phyloP scores from a whole-genome alignment of 495 filamentous ascomycete species.

The Penicillium mononematosum region DNA sequence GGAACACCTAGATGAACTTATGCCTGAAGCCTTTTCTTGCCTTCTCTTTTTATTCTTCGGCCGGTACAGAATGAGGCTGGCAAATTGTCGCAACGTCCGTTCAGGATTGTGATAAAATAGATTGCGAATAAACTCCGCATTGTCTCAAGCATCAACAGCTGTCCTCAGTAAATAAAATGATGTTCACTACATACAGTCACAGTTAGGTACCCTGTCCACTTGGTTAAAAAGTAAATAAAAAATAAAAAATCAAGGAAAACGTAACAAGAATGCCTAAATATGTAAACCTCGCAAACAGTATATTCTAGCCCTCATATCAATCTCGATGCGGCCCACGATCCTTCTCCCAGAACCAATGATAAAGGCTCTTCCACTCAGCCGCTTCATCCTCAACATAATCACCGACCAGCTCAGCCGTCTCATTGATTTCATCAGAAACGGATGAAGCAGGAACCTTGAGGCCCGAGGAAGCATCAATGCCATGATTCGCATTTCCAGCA shows the following conservation, averaged over 20 bases:
- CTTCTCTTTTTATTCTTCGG: not conserved
- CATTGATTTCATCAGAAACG: conserved; percentile 37
- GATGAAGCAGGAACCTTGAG: conserved; percentile 16
- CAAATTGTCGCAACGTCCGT: not conserved
- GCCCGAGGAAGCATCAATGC: conserved; percentile 27
- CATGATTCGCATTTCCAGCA: conserved; percentile 7
- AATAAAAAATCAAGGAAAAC: not conserved
- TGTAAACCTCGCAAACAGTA: not conserved
- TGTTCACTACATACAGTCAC: too few relatives aligned
- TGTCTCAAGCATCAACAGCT: too few relatives aligned
- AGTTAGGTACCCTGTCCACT: too few relatives aligned
- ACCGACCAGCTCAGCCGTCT: conserved; percentile 47
- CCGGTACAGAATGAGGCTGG: not conserved
- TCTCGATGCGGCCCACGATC: conserved; percentile 17
- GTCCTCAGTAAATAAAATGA: too few relatives aligned
- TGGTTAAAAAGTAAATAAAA: too few relatives aligned
- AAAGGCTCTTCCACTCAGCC: conserved; percentile 42
- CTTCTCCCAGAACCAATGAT: conserved; percentile 50
- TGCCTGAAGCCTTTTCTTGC: not conserved
- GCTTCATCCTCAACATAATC: conserved; percentile 51
- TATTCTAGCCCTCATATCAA: not conserved
- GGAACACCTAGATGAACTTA: not conserved
- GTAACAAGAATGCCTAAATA: not conserved
- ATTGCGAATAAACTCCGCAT: too few relatives aligned
- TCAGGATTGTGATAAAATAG: too few relatives aligned